Percentiles rank a stretch among this genome's conserved stretches.
phyloP scores from a whole-genome alignment of 2,329 filamentous ascomycete species.

The Clonostachys rhizophaga region DNA sequence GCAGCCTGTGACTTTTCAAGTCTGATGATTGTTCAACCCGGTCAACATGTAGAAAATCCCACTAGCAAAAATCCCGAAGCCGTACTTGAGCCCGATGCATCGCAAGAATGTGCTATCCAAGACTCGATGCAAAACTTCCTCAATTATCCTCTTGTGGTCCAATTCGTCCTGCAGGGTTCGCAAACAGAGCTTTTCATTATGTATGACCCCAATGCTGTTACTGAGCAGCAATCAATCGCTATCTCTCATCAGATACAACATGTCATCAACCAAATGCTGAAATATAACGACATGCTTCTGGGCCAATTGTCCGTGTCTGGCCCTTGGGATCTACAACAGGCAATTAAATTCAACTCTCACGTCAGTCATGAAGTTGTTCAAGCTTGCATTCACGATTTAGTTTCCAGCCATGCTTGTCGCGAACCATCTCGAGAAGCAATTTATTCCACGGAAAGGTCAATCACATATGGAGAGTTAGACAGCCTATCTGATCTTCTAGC shows the following conservation, averaged over 20 bases:
- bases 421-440: background rate
- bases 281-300: background rate
- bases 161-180: background rate
- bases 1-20: constrained; percentile 8
- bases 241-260: constrained; percentile 3
- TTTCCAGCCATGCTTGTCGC: background rate
- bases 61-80: too few relatives aligned
- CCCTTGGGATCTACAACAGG: background rate
- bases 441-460: background rate
- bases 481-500: background rate
- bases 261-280: background rate
- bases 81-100: too few relatives aligned
- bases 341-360: background rate
- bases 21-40: constrained; percentile 1
- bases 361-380: background rate
- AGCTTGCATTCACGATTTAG: background rate
- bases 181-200: constrained; percentile 1
- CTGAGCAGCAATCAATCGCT: background rate
- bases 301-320: too few relatives aligned
- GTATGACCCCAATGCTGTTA: constrained; percentile 1
- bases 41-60: background rate
- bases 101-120: too few relatives aligned
- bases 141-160: constrained; percentile 1
- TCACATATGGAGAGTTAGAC: background rate
- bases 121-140: constrained; percentile 7